Conservation (phyloP, 176 grass and related monocot species). For the Calamus simplicifolius region DNA sequence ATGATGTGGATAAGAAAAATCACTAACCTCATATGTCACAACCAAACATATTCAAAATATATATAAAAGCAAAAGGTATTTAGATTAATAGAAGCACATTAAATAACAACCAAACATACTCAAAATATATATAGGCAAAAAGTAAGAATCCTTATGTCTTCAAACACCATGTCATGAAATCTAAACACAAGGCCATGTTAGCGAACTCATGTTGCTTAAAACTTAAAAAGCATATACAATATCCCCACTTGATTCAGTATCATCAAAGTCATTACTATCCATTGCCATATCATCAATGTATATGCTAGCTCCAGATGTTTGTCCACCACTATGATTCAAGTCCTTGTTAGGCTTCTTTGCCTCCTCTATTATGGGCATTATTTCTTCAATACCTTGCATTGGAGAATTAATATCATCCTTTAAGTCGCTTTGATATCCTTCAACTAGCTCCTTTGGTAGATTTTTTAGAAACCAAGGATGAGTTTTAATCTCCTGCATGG, state of each 20-base stretch:
- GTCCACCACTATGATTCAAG: constrained; percentile 25
- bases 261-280: constrained; percentile 39
- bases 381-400: constrained; percentile 57
- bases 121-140: too few species aligned
- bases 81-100: too few species aligned
- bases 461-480: constrained; percentile 98
- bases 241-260: constrained; percentile 74
- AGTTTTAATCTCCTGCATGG: constrained; percentile 90
- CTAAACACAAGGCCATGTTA: too few species aligned
- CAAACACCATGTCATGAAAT: too few species aligned
- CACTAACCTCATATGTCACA: too few species aligned
- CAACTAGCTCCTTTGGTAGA: constrained; percentile 79
- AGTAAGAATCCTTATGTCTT: too few species aligned
- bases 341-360: constrained; percentile 34
- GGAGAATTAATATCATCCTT: constrained; percentile 23
- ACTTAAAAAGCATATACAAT: constrained; percentile 52
- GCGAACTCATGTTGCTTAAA: too few species aligned
- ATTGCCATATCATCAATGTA: constrained; percentile 66
- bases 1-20: too few species aligned
- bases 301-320: constrained; percentile 50
- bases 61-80: too few species aligned
- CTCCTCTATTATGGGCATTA: constrained; percentile 68
- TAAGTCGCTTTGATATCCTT: constrained; percentile 56
- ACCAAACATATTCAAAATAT: too few species aligned
- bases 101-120: too few species aligned